Evolutionary conservation across 2,329 filamentous ascomycete genomes (phyloP).

Genomic region (Pseudogymnoascus sp.): DNA sequence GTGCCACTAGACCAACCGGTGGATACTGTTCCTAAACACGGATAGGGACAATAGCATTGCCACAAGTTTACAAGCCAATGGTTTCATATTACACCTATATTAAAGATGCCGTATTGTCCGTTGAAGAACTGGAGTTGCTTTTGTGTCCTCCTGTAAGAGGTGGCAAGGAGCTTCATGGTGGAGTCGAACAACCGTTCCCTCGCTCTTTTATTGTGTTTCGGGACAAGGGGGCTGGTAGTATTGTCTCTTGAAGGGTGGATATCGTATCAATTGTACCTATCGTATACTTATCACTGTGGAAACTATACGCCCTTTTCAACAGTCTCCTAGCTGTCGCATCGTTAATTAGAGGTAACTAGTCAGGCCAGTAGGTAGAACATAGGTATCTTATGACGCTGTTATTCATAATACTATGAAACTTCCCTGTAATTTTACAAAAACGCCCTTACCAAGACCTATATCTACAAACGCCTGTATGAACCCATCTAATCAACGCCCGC

Average conservation of each 20-base stretch:
- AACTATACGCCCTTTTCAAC: no score
- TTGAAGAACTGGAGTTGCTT: neutral
- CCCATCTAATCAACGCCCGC: conserved; percentile 47
- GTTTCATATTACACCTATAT: neutral
- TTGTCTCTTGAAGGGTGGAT: no score
- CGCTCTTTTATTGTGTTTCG: no score
- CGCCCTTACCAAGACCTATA: neutral
- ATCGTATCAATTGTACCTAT: no score
- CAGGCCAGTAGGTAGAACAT: neutral
- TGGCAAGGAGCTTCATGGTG: no score
- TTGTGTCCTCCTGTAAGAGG: neutral
- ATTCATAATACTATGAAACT: neutral
- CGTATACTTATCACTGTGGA: no score
- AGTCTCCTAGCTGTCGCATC: no score
- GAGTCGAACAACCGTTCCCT: no score
- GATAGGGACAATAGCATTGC: neutral
- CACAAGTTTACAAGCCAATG: neutral
- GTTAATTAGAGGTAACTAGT: neutral
- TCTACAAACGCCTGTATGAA: neutral
- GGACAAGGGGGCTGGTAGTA: no score
- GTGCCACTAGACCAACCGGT: neutral
- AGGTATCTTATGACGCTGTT: neutral
- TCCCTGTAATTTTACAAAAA: neutral
- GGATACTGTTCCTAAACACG: neutral
- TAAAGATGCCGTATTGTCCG: neutral